Conservation (phyloP, 495 filamentous ascomycete species). For the Aspergillus sclerotiicarbonarius region DNA sequence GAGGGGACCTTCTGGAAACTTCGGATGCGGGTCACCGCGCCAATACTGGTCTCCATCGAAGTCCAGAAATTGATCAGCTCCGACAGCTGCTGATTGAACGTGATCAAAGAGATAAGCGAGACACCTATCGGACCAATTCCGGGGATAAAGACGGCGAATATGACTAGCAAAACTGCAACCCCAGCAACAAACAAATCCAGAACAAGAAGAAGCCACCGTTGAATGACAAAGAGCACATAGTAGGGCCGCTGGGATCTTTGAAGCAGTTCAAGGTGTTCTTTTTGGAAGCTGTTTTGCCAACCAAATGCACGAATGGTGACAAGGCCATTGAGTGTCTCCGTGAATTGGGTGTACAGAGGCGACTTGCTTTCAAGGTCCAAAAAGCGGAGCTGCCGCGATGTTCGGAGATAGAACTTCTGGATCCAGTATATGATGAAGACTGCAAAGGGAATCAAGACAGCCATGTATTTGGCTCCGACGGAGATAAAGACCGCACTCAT, state of each 20-base stretch:
- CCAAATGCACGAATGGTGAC: neutral
- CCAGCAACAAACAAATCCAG: neutral
- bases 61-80: neutral
- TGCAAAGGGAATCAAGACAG: neutral
- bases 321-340: neutral
- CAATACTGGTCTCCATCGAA: neutral
- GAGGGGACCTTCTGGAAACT: neutral
- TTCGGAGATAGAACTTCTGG: neutral
- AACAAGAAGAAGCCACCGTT: neutral
- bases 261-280: neutral
- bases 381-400: neutral
- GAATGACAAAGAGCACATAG: neutral
- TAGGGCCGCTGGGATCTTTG: neutral
- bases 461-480: neutral
- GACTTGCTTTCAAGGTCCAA: neutral
- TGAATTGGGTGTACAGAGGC: neutral
- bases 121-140: neutral
- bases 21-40: neutral
- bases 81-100: neutral
- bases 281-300: neutral
- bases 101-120: neutral
- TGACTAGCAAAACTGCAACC: neutral
- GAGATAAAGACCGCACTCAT: neutral
- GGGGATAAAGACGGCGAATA: neutral
- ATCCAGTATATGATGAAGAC: neutral